Evolutionary conservation across 1,139 yeast species (phyloP).

Genomic region (Diutina catenulata): DNA sequence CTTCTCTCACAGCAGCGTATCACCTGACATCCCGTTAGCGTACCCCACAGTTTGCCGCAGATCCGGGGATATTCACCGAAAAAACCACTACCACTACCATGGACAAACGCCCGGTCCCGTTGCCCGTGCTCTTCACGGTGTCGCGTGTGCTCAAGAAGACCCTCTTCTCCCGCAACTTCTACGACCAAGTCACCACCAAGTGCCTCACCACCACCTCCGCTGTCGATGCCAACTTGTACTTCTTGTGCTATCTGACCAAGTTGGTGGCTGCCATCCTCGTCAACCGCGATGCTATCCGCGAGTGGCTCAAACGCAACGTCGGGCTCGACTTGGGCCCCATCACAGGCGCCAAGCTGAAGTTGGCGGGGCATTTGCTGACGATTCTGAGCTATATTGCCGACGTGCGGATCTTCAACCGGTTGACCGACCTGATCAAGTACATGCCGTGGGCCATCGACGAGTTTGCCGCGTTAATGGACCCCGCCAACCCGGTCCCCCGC

Average conservation of each 20-base stretch:
- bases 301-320: slow-evolving; percentile 14
- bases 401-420: slow-evolving; percentile 41
- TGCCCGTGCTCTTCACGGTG: slow-evolving; percentile 13
- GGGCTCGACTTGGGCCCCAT: slow-evolving; percentile 3
- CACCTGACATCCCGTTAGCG: not conserved
- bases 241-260: slow-evolving; percentile 33
- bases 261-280: slow-evolving; percentile 28
- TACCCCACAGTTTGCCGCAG: not conserved
- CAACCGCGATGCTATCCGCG: slow-evolving; percentile 23
- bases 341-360: slow-evolving; percentile 18
- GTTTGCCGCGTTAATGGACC: slow-evolving; percentile 18
- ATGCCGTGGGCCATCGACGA: slow-evolving; percentile 40
- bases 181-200: slow-evolving; percentile 31
- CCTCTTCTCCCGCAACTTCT: slow-evolving; percentile 25
- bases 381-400: slow-evolving; percentile 40
- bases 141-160: slow-evolving; percentile 13
- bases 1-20: not conserved
- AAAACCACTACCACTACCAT: not conserved
- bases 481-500: slow-evolving; percentile 15
- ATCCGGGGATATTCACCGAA: no score
- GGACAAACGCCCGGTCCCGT: slow-evolving; percentile 8
- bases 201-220: slow-evolving; percentile 24
- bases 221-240: slow-evolving; percentile 30
- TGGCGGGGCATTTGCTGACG: slow-evolving; percentile 28
- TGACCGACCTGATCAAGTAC: slow-evolving; percentile 39